Evolutionary conservation across 257 asterid genomes (phyloP), one percentile per base, ranked within the genome.

Genomic region (Przewalskia tangutica): DNA sequence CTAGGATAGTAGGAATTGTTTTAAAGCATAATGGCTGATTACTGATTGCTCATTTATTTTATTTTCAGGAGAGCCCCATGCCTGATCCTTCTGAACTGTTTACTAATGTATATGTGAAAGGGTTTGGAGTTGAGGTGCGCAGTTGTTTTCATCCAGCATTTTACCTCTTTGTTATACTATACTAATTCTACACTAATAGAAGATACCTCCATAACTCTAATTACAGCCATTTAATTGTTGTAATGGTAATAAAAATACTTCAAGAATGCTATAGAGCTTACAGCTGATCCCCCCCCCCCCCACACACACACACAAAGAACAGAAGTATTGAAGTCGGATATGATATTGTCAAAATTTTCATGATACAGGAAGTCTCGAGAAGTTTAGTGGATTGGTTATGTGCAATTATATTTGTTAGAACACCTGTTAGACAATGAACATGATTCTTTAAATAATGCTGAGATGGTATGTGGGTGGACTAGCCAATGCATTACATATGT

Each of bases 51-150:
- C 81, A 5, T 36, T 34, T 76, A 78, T 88, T 86, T 91, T 64
- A 78, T 88, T 86, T 91, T 64, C 97, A 92, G 99, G 99, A 94
- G 93, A 87, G 93, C 83, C 90, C 96, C 62, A 50, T 91, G 89
- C 99, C 98, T 32, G 99, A 96, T 81, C 89, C 99, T 65, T 91
- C 97, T 13, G 97, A 94, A 81, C 95, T 94, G 83, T 96, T 96
- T 84, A 90, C 93, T 23, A 94, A 94, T 82, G 85, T 95, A 34
- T 93, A 96, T 59, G 91, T 87, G 84, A 96, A 93, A 89, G 97
- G 97, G 79, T 82, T 68, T 4, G 99, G 98, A 84, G 88, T 82
- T 77, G 97, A 91, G 99, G 99, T 96, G 94, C 51, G 84, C 18
- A 73, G 4, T 56, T 7, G 79, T 83, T 76, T 63, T 64, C 20